Conservation (phyloP, 495 filamentous ascomycete species). For the Filosporella fistucella region DNA sequence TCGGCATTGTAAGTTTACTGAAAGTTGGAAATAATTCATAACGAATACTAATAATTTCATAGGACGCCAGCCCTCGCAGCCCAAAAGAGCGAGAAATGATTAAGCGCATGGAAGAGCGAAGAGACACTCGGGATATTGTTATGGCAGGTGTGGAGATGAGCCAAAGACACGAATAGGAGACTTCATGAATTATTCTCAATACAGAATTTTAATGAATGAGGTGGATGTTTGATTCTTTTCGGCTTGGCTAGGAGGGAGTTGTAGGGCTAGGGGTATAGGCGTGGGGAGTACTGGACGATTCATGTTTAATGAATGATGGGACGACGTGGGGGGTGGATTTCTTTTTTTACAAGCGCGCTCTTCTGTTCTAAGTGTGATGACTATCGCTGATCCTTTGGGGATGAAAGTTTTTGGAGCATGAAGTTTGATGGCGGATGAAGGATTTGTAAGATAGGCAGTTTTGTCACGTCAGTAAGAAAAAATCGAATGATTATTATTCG, state of each 20-base stretch:
- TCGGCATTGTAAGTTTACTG: slow-evolving; percentile 40
- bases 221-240: slow-evolving; percentile 3
- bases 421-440: no score
- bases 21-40: no score
- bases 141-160: slow-evolving; percentile 14
- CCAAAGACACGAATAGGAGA: slow-evolving; percentile 10
- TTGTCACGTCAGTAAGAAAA: no score
- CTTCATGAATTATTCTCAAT: slow-evolving; percentile 14
- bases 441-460: no score
- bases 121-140: slow-evolving; percentile 19
- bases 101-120: slow-evolving; percentile 39
- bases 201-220: slow-evolving; percentile 14
- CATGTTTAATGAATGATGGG: slow-evolving; percentile 3
- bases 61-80: slow-evolving; percentile 45
- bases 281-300: no score
- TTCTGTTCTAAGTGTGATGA: slow-evolving; percentile 1
- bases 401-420: no score
- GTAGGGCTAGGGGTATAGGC: neutral
- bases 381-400: no score
- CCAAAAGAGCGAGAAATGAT: slow-evolving; percentile 50
- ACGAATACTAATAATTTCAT: slow-evolving; percentile 4
- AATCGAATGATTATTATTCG: no score
- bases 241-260: neutral
- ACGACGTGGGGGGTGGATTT: neutral
- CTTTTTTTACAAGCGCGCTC: neutral